A percentile compares a stretch with the other conserved stretches of the same genome.
Evolutionary conservation across 164 flowering plant species (phyloP).

Genomic region (Vitis rupestris): DNA sequence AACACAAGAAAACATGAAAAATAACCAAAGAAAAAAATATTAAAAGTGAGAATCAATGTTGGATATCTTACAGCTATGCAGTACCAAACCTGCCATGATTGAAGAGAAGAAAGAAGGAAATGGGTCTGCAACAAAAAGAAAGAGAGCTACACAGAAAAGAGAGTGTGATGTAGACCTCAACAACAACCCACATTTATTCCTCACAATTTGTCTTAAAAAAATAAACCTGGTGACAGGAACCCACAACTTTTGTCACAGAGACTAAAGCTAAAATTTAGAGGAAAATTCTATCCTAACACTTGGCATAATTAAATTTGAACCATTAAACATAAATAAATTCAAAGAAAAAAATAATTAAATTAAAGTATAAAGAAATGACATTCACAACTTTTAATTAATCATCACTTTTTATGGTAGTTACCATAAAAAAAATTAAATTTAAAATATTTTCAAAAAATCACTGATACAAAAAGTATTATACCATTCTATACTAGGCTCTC

Average conservation of each 20-base stretch:
- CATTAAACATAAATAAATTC: no score
- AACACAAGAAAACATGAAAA: neutral
- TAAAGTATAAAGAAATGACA: no score
- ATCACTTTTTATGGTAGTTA: no score
- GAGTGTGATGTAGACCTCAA: slow-evolving; percentile 25
- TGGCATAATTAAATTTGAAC: no score
- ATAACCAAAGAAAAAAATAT: neutral
- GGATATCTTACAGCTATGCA: slow-evolving; percentile 44
- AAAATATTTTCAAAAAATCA: no score
- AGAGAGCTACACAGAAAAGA: slow-evolving; percentile 12
- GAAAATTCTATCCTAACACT: neutral
- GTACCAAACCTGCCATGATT: slow-evolving; percentile 39
- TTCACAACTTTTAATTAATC: no score
- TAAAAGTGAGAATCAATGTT: slow-evolving; percentile 17
- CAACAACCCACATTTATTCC: slow-evolving; percentile 19
- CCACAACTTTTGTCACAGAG: slow-evolving; percentile 35
- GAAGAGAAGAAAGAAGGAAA: slow-evolving; percentile 36
- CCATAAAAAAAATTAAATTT: no score
- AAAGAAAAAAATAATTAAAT: no score
- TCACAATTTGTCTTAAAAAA: slow-evolving; percentile 13
- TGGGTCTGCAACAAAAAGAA: slow-evolving; percentile 18
- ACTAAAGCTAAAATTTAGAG: slow-evolving; percentile 12
- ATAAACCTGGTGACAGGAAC: slow-evolving; percentile 13
- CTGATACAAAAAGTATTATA: no score
- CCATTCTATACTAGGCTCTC: neutral